These are phyloP conservation scores for Stachybotrys elegans DNA, from an alignment of 2,329 filamentous ascomycete species.

Conservation along the genomic window DNA sequence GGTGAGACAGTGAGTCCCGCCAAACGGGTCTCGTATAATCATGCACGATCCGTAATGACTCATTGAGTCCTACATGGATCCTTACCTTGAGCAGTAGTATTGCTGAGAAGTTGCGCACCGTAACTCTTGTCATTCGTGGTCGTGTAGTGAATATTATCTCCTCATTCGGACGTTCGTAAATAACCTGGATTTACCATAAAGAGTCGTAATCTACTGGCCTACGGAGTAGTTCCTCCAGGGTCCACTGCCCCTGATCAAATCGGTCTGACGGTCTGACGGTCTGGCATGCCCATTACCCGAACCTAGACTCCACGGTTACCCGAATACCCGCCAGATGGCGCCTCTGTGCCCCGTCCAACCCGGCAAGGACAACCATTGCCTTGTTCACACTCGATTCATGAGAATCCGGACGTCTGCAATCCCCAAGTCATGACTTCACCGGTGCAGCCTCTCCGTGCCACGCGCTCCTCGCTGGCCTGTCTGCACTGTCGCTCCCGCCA, in stretches of 20 bases:
- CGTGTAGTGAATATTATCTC: no score
- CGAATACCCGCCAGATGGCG: neutral
- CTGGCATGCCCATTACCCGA: neutral
- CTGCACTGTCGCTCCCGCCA: constrained; percentile 46
- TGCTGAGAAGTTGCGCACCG: no score
- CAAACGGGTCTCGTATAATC: no score
- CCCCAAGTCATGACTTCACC: neutral
- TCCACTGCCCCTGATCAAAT: neutral
- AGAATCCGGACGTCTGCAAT: neutral
- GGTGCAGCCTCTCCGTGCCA: no score
- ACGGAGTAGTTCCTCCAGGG: neutral
- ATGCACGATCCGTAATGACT: no score
- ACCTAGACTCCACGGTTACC: neutral
- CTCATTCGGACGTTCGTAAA: no score
- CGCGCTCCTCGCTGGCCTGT: constrained; percentile 35
- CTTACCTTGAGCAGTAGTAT: no score
- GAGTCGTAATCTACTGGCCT: neutral
- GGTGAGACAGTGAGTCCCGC: no score
- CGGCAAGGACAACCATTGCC: neutral
- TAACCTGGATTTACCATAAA: no score
- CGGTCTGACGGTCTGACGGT: neutral
- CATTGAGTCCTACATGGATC: no score
- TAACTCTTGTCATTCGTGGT: no score
- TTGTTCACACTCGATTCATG: neutral
- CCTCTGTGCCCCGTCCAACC: neutral